These are phyloP conservation scores for Barnettozyma wickerhamii DNA, from an alignment of 805 yeast genomes.

Conservation along the genomic window DNA sequence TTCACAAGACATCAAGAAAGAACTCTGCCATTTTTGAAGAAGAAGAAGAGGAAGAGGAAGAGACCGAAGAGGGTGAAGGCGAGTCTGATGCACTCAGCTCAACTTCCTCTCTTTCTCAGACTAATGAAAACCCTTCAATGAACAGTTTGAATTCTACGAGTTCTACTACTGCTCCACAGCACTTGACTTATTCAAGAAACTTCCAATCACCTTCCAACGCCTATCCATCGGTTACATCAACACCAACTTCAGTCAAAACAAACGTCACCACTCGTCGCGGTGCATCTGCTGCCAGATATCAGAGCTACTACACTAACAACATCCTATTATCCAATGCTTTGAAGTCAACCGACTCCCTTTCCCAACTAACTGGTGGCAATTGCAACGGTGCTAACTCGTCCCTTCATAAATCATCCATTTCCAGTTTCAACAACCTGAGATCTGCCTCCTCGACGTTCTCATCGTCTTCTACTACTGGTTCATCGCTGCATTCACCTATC, in stretches of 20 bases:
- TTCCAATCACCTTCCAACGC: constrained; percentile 8
- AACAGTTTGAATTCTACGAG: constrained; percentile 15
- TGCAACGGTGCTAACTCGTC: too few relatives aligned
- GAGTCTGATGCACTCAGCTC: constrained; percentile 14
- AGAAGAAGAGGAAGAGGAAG: constrained; percentile 26
- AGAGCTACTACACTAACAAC: constrained; percentile 43
- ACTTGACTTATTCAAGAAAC: constrained; percentile 8
- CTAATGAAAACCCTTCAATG: constrained; percentile 19
- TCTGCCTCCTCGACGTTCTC: constrained; percentile 6
- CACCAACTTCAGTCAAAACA: constrained; percentile 27
- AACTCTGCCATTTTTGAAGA: constrained; percentile 31
- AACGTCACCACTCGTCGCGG: constrained; percentile 22
- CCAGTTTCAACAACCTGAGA: constrained; percentile 19
- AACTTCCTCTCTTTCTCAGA: constrained; percentile 12
- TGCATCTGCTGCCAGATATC: constrained; percentile 47
- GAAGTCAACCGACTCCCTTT: constrained; percentile 33
- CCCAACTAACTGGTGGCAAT: constrained; percentile 9
- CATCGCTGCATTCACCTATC: constrained; percentile 13
- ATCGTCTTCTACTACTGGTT: constrained; percentile 12
- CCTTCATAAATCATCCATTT: constrained; percentile 18
- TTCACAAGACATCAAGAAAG: constrained; percentile 16
- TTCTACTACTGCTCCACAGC: constrained; percentile 3
- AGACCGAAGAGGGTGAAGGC: constrained; percentile 18
- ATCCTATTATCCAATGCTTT: constrained; percentile 40
- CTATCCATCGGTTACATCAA: constrained; percentile 14